phyloP scores from a whole-genome alignment of 176 grass and related monocot species.

The Chrysopogon serrulatus region DNA sequence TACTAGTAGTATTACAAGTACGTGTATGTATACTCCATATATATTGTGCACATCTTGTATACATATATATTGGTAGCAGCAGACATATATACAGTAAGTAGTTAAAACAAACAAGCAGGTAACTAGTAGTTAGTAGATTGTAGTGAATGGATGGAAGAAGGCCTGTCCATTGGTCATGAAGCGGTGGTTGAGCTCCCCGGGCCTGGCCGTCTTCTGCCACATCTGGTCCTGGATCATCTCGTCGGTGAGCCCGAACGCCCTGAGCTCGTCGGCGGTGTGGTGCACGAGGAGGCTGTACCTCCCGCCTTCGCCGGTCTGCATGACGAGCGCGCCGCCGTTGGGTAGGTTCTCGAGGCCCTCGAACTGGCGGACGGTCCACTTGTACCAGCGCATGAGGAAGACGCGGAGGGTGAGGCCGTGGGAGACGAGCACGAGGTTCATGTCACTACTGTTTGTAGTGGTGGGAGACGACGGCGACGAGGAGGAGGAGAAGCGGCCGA shows the following conservation, averaged over 20 bases:
- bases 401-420: constrained; percentile 66
- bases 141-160: constrained; percentile 24
- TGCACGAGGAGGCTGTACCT: constrained; percentile 80
- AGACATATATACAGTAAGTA: too few species aligned
- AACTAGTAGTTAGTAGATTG: too few species aligned
- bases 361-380: constrained; percentile 74
- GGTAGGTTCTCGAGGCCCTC: constrained; percentile 51
- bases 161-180: constrained; percentile 57
- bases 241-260: constrained; percentile 44
- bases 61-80: too few species aligned
- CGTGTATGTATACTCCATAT: too few species aligned
- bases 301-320: constrained; percentile 56
- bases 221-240: constrained; percentile 64
- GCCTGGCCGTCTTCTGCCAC: constrained; percentile 62
- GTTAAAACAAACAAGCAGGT: too few species aligned
- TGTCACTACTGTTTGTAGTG: not conserved
- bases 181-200: constrained; percentile 55
- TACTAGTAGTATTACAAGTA: too few species aligned
- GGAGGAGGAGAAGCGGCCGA: constrained; percentile 51
- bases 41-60: too few species aligned
- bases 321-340: constrained; percentile 57
- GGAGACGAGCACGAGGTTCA: constrained; percentile 70
- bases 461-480: constrained; percentile 23
- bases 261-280: constrained; percentile 57
- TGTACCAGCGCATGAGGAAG: constrained; percentile 85